Conservation (phyloP, 257 asterid species). For the Solanum arcanum region DNA sequence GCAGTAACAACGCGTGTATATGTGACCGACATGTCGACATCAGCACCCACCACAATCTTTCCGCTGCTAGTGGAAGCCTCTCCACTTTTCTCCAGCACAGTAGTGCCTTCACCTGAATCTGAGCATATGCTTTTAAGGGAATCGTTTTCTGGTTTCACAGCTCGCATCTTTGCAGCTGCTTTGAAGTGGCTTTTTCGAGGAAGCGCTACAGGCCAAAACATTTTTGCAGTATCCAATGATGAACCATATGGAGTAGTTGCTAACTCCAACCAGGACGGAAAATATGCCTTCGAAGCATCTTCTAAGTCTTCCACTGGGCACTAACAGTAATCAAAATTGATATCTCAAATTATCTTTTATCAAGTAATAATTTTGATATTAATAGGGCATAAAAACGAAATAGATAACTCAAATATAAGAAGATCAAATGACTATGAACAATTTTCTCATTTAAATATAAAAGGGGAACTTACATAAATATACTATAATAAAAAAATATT, state of each 20-base stretch:
- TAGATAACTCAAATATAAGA: not conserved
- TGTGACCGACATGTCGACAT: constrained; percentile 80
- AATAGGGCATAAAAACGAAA: not conserved
- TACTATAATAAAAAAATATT: no score
- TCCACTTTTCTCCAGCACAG: constrained; percentile 45
- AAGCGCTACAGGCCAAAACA: constrained; percentile 95
- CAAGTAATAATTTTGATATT: not conserved
- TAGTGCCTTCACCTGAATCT: constrained; percentile 32
- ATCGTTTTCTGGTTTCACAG: constrained; percentile 56
- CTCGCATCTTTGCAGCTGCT: constrained; percentile 99
- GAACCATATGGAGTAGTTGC: constrained; percentile 94
- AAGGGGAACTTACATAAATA: not conserved
- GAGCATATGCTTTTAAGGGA: constrained; percentile 26
- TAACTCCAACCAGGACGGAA: constrained; percentile 82
- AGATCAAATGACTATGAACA: not conserved
- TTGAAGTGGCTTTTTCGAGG: constrained; percentile 95
- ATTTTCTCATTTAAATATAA: not conserved
- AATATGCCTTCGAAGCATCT: constrained; percentile 63
- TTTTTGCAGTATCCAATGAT: constrained; percentile 62
- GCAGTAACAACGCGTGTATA: constrained; percentile 85
- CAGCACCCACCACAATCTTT: constrained; percentile 88
- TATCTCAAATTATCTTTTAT: not conserved
- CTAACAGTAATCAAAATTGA: constrained; percentile 27
- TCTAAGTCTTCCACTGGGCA: constrained; percentile 76
- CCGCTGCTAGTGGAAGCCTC: constrained; percentile 44